Evolutionary conservation across 352 stramenopile species (phyloP).

Genomic region (Pilasporangium apinafurcum): DNA sequence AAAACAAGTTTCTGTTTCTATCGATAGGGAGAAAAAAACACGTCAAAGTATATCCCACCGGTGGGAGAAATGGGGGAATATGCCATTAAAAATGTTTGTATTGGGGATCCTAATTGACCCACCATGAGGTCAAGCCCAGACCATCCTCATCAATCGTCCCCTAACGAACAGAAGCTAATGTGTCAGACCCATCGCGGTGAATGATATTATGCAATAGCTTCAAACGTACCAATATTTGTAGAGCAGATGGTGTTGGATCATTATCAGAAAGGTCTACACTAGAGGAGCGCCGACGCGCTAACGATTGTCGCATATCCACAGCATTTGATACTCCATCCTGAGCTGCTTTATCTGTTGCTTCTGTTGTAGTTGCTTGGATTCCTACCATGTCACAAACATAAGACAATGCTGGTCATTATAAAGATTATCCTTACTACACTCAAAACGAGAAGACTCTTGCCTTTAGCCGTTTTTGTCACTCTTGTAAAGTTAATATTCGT

Average conservation of each 20-base stretch:
- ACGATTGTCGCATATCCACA: slow-evolving; percentile 64
- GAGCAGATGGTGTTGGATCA: slow-evolving; percentile 74
- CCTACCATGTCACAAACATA: slow-evolving; percentile 12
- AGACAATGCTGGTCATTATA: slow-evolving; percentile 1
- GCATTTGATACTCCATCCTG: slow-evolving; percentile 21
- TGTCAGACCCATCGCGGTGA: neutral
- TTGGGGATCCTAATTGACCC: slow-evolving; percentile 23
- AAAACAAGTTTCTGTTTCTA: no score
- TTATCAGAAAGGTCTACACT: slow-evolving; percentile 81
- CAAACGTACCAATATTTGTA: slow-evolving; percentile 71
- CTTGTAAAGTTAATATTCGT: slow-evolving; percentile 88
- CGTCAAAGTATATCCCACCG: slow-evolving; percentile 11
- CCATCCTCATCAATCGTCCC: slow-evolving; percentile 87
- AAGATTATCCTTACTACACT: neutral
- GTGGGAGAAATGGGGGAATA: no score
- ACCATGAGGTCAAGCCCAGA: slow-evolving; percentile 79
- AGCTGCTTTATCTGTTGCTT: slow-evolving; percentile 60
- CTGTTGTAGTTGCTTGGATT: slow-evolving; percentile 81
- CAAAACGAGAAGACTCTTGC: slow-evolving; percentile 4
- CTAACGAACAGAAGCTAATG: slow-evolving; percentile 13
- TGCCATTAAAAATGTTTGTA: no score
- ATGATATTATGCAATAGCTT: neutral
- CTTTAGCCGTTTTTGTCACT: slow-evolving; percentile 83
- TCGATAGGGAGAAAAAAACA: no score
- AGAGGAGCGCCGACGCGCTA: slow-evolving; percentile 66